Percentiles rank a stretch among this genome's conserved stretches.
Conservation (phyloP, 1,139 yeast genomes). For the Suhomyces yuchorum region DNA sequence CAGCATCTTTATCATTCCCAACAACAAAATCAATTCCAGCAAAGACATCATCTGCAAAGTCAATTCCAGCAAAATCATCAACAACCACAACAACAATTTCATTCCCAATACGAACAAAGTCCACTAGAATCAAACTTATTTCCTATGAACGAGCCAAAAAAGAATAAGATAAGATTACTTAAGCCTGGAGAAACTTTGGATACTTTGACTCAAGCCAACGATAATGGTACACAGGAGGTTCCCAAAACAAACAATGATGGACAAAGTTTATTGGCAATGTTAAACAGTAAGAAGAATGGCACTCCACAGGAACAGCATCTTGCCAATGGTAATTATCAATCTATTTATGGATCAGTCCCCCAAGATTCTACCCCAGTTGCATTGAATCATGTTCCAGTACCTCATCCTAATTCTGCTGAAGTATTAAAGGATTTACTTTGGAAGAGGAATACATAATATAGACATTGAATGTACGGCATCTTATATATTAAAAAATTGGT, state of each 20-base stretch:
- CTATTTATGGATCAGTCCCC: conserved; percentile 16
- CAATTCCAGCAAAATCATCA: not conserved
- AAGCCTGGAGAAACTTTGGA: conserved; percentile 34
- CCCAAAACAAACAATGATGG: conserved; percentile 16
- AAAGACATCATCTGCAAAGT: not conserved
- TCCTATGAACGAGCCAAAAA: conserved; percentile 15
- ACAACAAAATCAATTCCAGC: not conserved
- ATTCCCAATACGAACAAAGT: not conserved
- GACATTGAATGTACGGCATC: not conserved
- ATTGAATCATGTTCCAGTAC: conserved; percentile 5
- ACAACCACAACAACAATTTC: not conserved
- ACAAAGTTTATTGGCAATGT: conserved; percentile 19
- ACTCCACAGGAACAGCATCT: not conserved
- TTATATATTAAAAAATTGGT: conserved; percentile 16
- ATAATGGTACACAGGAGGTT: not conserved
- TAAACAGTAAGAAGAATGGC: conserved; percentile 16
- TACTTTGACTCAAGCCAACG: conserved; percentile 11
- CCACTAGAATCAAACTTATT: conserved; percentile 1
- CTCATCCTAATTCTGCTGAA: conserved; percentile 14
- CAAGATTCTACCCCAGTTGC: conserved; percentile 5
- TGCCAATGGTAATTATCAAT: conserved; percentile 15
- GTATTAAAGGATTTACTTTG: conserved; percentile 16
- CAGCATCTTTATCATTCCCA: conserved; percentile 7
- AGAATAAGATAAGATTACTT: conserved; percentile 28
- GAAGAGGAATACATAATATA: conserved; percentile 10